Evolutionary conservation across 805 yeast genomes (phyloP).

Genomic region (Teunomyces funiuensis): DNA sequence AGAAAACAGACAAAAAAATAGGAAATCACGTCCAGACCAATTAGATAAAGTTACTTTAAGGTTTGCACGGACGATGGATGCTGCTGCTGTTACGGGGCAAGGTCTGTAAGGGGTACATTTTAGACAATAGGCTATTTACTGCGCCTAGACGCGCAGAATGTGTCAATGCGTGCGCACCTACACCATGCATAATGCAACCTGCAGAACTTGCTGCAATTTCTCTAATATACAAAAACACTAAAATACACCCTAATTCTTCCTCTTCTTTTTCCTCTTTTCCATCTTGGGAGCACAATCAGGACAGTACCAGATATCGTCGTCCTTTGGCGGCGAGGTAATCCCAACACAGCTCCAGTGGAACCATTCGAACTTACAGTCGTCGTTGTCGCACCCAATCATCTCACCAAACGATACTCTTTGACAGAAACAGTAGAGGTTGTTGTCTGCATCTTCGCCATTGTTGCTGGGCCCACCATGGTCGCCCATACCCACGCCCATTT

Average conservation of each 20-base stretch:
- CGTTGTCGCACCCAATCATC: conserved; percentile 96
- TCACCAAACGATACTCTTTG: conserved; percentile 92
- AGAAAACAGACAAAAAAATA: too few relatives aligned
- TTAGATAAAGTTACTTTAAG: too few relatives aligned
- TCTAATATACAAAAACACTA: not conserved
- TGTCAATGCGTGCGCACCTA: too few relatives aligned
- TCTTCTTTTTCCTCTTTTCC: conserved; percentile 45
- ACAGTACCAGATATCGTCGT: conserved; percentile 83
- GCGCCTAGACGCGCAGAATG: too few relatives aligned
- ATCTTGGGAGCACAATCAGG: conserved; percentile 67
- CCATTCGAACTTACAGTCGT: conserved; percentile 88
- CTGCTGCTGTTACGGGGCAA: too few relatives aligned
- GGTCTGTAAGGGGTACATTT: too few relatives aligned
- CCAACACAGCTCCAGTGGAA: conserved; percentile 97
- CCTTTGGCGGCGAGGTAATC: conserved; percentile 81
- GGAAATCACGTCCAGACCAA: too few relatives aligned
- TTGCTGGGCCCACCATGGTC: conserved; percentile 21
- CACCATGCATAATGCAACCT: not conserved
- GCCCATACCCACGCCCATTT: conserved; percentile 7
- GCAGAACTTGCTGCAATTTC: not conserved
- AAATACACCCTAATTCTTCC: conserved; percentile 21
- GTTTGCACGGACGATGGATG: too few relatives aligned
- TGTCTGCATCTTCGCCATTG: conserved; percentile 47
- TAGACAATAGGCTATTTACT: too few relatives aligned
- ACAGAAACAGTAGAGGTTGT: conserved; percentile 74